Evolutionary conservation across 768 basidiomycete genomes (phyloP).

Genomic region (Lactarius evosmus): DNA sequence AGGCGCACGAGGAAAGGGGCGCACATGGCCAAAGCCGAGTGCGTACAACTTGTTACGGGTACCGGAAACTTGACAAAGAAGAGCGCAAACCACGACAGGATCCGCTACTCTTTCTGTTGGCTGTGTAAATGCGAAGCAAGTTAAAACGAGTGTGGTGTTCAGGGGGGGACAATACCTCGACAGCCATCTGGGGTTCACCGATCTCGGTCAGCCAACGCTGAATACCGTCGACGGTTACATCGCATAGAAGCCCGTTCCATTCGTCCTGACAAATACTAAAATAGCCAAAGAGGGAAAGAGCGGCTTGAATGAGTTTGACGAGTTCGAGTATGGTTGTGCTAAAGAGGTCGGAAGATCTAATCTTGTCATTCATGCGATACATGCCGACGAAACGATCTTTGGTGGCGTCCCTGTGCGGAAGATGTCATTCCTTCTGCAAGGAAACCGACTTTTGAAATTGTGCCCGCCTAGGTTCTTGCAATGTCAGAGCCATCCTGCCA

Average conservation of each 20-base stretch:
- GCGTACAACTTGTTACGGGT: conserved; percentile 67
- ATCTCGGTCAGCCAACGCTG: conserved; percentile 63
- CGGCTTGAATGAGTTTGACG: conserved; percentile 69
- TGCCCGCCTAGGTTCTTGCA: conserved; percentile 68
- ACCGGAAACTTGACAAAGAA: conserved; percentile 65
- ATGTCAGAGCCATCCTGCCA: conserved; percentile 71
- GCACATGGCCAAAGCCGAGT: conserved; percentile 46
- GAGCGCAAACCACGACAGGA: conserved; percentile 64
- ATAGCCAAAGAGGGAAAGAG: conserved; percentile 68
- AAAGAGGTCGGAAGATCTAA: conserved; percentile 43
- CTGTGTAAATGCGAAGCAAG: conserved; percentile 35
- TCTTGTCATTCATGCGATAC: conserved; percentile 55
- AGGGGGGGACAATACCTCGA: conserved; percentile 47
- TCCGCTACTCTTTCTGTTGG: conserved; percentile 72
- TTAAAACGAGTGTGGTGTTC: background rate
- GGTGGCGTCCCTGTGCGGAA: conserved; percentile 58
- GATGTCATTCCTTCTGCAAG: conserved; percentile 5
- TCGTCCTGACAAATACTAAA: conserved; percentile 42
- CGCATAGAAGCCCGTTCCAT: conserved; percentile 69
- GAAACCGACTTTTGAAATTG: conserved; percentile 1
- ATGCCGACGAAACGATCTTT: conserved; percentile 75
- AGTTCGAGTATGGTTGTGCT: conserved; percentile 68
- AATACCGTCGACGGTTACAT: conserved; percentile 70
- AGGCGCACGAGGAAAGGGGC: conserved; percentile 15
- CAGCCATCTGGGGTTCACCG: conserved; percentile 55